A percentile compares a stretch with the other conserved stretches of the same genome.
These are phyloP conservation scores for Fusarium udum DNA, from an alignment of 2,329 filamentous ascomycete genomes.

Conservation along the genomic window DNA sequence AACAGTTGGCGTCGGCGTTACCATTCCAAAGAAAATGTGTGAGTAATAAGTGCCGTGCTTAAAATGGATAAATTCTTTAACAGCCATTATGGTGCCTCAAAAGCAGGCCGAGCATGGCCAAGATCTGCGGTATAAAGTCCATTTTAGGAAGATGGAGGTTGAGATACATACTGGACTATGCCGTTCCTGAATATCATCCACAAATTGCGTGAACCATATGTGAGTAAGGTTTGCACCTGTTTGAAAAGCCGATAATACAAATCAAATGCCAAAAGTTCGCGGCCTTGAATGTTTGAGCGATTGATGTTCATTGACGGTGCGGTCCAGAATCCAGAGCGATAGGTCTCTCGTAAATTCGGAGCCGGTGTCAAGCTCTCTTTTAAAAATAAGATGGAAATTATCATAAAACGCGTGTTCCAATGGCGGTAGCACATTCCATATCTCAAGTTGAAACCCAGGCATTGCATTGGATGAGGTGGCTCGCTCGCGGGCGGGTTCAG, in stretches of 20 bases:
- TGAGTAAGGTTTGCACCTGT: conserved; percentile 2
- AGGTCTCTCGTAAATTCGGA: background rate
- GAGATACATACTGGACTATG: conserved; percentile 13
- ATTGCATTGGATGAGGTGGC: conserved; percentile 45
- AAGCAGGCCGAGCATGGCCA: conserved; percentile 15
- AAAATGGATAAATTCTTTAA: conserved; percentile 25
- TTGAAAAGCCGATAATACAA: background rate
- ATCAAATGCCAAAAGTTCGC: background rate
- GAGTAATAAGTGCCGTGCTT: background rate
- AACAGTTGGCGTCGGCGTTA: background rate
- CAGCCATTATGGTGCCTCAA: conserved; percentile 8
- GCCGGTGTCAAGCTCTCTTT: background rate
- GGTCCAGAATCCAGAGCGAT: background rate
- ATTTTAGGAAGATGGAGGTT: conserved; percentile 19
- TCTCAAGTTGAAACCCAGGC: conserved; percentile 5
- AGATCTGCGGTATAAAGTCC: conserved; percentile 30
- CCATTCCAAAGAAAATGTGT: background rate
- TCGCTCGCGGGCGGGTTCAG: conserved; percentile 38
- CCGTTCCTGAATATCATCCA: conserved; percentile 35
- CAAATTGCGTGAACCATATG: conserved; percentile 10
- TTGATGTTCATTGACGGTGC: background rate
- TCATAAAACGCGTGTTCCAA: conserved; percentile 40
- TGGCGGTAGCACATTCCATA: conserved; percentile 42
- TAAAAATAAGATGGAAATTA: background rate
- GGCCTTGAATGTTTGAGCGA: background rate